These are phyloP conservation scores for Raphanus sativus DNA, from an alignment of 345 rosid genomes.

Conservation along the genomic window DNA sequence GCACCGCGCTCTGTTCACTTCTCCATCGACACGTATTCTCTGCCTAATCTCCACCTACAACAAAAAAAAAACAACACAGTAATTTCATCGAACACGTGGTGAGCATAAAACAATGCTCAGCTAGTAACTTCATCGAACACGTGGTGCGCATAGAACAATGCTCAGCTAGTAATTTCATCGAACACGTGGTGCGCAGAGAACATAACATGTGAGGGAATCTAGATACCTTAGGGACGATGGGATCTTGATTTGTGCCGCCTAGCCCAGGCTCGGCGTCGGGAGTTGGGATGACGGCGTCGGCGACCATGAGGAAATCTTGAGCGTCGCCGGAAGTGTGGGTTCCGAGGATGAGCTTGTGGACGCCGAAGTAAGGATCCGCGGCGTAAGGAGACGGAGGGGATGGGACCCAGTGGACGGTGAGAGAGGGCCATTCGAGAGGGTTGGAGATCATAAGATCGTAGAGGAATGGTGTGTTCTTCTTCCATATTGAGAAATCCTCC, in stretches of 20 bases:
- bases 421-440: conserved; percentile 94
- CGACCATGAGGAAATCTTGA: conserved; percentile 75
- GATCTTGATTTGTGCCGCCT: conserved; percentile 40
- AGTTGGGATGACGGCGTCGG: conserved; percentile 67
- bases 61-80: not conserved
- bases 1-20: conserved; percentile 85
- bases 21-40: conserved; percentile 81
- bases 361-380: conserved; percentile 49
- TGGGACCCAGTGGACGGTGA: conserved; percentile 94
- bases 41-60: conserved; percentile 69
- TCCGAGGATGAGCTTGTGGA: conserved; percentile 75
- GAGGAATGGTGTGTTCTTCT: conserved; percentile 83
- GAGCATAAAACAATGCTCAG: too few relatives aligned
- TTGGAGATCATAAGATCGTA: conserved; percentile 86
- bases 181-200: conserved; percentile 22
- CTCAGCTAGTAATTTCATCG: too few relatives aligned
- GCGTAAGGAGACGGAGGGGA: conserved; percentile 47
- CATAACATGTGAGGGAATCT: not conserved
- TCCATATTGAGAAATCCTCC: conserved; percentile 64
- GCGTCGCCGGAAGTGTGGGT: conserved; percentile 80
- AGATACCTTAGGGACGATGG: conserved; percentile 60
- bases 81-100: too few relatives aligned
- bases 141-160: conserved; percentile 24
- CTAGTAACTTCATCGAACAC: conserved; percentile 36
- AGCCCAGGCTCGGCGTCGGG: conserved; percentile 44